Base-by-base conservation (phyloP, 2,329 filamentous ascomycete genomes). In the Aaosphaeria pasadenensis region DNA sequence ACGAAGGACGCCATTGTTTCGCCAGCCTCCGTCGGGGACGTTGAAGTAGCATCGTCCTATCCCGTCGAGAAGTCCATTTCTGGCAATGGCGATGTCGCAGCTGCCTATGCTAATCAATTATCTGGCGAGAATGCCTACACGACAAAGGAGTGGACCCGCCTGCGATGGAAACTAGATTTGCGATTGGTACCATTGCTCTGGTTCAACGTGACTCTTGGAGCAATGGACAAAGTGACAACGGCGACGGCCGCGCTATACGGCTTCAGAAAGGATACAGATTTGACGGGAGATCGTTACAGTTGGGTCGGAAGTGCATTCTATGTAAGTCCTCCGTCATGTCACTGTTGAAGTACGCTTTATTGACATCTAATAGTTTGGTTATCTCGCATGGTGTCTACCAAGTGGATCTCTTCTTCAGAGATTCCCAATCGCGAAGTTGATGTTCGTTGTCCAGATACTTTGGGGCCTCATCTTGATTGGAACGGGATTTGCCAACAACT, bases 81-180 rank as follows among this genome's bases (percentile, higher is more conserved):
- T 11, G n/a, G 30, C 7, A 50, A 58, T 47, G 56, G 42, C 3
- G 62, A 66, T 41, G 53, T 69, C 43, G 64, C 64, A 7, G 63
- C 63, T 17, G 49, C 52, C 2, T 69, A 67, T 36, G 58, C 61
- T 3, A 46, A 64, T 42, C 47, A 58, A 30, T 57, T 66, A 30
- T 40, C 49, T 29, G 54, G 60, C 17, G 58, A 62, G 38, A 55
- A 67, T 46, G 54, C 59, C 1, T 70, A 70, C 45, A 58, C 59
- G 1, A 36, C 40, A 1, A 49, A 56, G 36, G 53, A 53, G 32
- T 52, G 50, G 48, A 49, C 42, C 32, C 39, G 64, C 55, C 56
- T 74, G 30, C 54, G 71, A 38, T 72, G 73, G 63, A 74, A 74
- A 56, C 56, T 74, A n/a, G 73, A 75, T 54, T 44, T 69, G 11